Percentiles rank a stretch among this genome's conserved stretches.
These are phyloP conservation scores for Penicillium sp. DNA, from an alignment of 2,329 filamentous ascomycete species.

Conservation along the genomic window DNA sequence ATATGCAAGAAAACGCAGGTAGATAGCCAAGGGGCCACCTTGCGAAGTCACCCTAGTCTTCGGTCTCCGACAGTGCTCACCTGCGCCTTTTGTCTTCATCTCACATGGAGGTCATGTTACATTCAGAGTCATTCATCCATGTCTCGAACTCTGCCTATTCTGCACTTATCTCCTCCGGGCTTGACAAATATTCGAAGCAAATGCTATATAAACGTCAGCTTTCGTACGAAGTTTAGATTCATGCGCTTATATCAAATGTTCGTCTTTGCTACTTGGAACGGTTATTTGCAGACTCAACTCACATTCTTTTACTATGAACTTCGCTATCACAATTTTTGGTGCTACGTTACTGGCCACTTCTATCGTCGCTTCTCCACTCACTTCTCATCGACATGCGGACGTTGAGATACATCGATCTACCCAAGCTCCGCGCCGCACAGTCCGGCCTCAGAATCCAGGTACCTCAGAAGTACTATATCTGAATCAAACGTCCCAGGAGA, in stretches of 20 bases:
- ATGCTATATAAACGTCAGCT: background rate
- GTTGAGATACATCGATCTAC: slow-evolving; percentile 25
- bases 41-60: background rate
- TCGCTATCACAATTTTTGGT: slow-evolving; percentile 39
- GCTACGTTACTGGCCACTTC: slow-evolving; percentile 44
- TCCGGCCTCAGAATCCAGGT: slow-evolving; percentile 32
- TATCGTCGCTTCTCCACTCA: slow-evolving; percentile 50
- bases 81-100: background rate
- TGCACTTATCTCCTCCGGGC: background rate
- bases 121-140: background rate
- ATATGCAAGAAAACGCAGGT: background rate
- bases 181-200: background rate
- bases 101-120: background rate
- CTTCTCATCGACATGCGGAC: slow-evolving; percentile 40
- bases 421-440: slow-evolving; percentile 30
- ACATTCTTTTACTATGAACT: slow-evolving; percentile 49
- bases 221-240: background rate
- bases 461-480: slow-evolving; percentile 29
- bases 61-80: background rate
- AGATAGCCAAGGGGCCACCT: background rate
- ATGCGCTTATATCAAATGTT: background rate
- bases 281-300: too few species aligned
- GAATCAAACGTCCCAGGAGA: slow-evolving; percentile 44
- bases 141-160: background rate
- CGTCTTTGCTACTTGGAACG: background rate